phyloP scores from a whole-genome alignment of 306 rosid genomes.

The Rosa chinensis region DNA sequence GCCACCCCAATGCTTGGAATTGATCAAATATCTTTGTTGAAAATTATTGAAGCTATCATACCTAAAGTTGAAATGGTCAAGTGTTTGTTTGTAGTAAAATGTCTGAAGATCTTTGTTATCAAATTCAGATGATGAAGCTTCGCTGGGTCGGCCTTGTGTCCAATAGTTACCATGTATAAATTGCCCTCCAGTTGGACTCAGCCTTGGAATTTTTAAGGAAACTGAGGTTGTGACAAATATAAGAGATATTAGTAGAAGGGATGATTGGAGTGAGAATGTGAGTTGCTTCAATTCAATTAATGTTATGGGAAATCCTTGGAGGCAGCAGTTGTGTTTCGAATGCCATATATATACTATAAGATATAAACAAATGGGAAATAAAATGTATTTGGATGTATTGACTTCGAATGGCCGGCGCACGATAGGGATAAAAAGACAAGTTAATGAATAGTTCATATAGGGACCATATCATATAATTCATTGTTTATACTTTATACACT shows the following conservation, averaged over 20 bases:
- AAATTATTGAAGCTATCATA: conserved; percentile 58
- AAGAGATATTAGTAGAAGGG: conserved; percentile 27
- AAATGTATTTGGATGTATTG: neutral
- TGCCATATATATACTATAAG: neutral
- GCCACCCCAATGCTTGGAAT: conserved; percentile 59
- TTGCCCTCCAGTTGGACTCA: conserved; percentile 42
- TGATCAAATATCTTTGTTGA: conserved; percentile 60
- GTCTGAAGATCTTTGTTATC: conserved; percentile 35
- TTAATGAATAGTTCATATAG: neutral
- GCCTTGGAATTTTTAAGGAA: conserved; percentile 40
- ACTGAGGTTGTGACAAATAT: conserved; percentile 25
- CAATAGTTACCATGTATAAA: too few relatives aligned
- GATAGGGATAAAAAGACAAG: neutral
- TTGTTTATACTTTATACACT: neutral
- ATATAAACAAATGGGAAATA: neutral
- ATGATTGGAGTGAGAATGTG: conserved; percentile 20
- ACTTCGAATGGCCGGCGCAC: neutral
- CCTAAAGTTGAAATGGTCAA: conserved; percentile 74
- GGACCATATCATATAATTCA: neutral
- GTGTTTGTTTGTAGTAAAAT: conserved; percentile 49
- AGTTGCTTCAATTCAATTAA: conserved; percentile 11
- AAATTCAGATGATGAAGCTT: neutral
- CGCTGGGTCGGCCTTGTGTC: neutral
- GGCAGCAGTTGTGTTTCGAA: neutral
- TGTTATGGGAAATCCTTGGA: neutral